These are phyloP conservation scores for Raddia distichophylla DNA, from an alignment of 176 grass and related monocot species.

Conservation along the genomic window DNA sequence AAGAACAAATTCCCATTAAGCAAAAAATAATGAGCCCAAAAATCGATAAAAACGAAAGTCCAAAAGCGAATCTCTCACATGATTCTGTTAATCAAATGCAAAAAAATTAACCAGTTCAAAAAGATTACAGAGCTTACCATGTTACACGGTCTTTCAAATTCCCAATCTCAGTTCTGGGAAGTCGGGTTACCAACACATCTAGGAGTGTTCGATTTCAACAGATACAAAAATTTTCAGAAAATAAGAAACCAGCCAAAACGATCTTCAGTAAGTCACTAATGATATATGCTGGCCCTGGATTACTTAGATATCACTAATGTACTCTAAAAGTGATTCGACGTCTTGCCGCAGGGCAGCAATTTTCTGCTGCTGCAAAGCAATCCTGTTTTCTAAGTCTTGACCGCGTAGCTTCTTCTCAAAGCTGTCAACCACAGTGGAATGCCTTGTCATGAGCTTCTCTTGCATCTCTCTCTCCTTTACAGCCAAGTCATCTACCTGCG, in stretches of 20 bases:
- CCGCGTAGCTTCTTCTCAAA: slow-evolving; percentile 93
- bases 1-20: neutral
- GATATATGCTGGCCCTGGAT: neutral
- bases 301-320: slow-evolving; percentile 74
- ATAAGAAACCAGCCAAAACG: neutral
- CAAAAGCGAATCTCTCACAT: neutral
- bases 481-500: slow-evolving; percentile 76
- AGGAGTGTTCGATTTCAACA: neutral
- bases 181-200: slow-evolving; percentile 22
- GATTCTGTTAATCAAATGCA: slow-evolving; percentile 19
- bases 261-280: slow-evolving; percentile 28
- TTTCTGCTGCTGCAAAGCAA: slow-evolving; percentile 85
- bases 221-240: neutral
- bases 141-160: slow-evolving; percentile 22
- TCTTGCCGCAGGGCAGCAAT: slow-evolving; percentile 72
- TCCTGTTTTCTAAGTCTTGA: slow-evolving; percentile 81
- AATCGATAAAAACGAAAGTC: neutral
- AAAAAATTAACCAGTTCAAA: slow-evolving; percentile 33
- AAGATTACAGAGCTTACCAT: slow-evolving; percentile 11
- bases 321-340: slow-evolving; percentile 73
- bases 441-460: slow-evolving; percentile 85
- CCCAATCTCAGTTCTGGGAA: neutral
- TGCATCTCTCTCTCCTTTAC: slow-evolving; percentile 91
- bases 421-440: slow-evolving; percentile 86
- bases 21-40: neutral